Conservation (phyloP, 345 rosid species). For the Eucalyptus viminalis region DNA sequence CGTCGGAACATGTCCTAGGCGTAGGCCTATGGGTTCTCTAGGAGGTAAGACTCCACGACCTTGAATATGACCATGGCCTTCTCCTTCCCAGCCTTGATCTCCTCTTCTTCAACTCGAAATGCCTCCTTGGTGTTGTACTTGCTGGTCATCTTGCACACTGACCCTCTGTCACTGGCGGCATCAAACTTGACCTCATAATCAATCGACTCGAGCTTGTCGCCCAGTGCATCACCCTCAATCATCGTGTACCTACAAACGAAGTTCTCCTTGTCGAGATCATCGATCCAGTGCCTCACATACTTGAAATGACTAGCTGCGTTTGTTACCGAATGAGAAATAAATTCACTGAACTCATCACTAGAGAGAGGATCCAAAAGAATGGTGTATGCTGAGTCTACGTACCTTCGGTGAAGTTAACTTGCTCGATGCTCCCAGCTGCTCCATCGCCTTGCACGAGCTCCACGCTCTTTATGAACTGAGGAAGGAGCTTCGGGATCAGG, state of each 20-base stretch:
- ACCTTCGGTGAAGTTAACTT: conserved; percentile 16
- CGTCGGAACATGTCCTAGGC: not conserved
- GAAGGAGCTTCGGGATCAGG: not conserved
- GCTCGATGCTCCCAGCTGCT: conserved; percentile 17
- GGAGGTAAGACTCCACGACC: conserved; percentile 21
- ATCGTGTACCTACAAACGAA: not conserved
- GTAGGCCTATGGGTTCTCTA: conserved; percentile 11
- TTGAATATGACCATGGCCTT: conserved; percentile 8
- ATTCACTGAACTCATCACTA: not conserved
- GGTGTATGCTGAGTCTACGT: not conserved
- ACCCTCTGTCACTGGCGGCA: conserved; percentile 6
- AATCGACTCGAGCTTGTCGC: conserved; percentile 10
- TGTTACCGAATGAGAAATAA: not conserved
- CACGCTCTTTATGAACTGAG: conserved; percentile 6
- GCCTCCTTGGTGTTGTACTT: conserved; percentile 10
- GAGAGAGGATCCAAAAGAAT: not conserved
- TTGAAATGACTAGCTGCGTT: conserved; percentile 1
- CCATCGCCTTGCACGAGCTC: conserved; percentile 14
- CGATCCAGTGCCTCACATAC: conserved; percentile 4
- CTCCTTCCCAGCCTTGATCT: conserved; percentile 15
- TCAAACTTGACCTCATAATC: conserved; percentile 12
- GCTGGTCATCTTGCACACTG: not conserved
- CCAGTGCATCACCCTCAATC: conserved; percentile 13
- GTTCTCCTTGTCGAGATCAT: not conserved
- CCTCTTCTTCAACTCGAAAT: not conserved